Evolutionary conservation across 2,329 filamentous ascomycete species (phyloP), one percentile per base, ranked within the genome.

Genomic region (Colletotrichum aenigma): DNA sequence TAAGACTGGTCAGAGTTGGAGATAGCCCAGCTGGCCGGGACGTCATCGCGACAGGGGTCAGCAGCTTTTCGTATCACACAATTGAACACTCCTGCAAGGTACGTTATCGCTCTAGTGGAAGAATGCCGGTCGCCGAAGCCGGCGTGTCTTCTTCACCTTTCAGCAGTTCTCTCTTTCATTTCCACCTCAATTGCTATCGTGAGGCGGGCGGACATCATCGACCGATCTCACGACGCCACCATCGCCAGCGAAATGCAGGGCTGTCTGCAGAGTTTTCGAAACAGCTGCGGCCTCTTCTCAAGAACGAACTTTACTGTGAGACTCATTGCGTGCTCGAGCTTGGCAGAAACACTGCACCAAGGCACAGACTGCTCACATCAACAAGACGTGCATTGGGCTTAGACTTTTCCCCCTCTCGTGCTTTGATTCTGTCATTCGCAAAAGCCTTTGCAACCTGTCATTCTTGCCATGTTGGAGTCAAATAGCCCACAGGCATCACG

Each of bases 1-100:
- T 75, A 75, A 75, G 73, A 64, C n/a, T 24, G 43, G 43, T 36
- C 43, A 21, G 48, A 18, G 58, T 64, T 68, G 58, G 67, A 70
- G 67, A 52, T 70, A 64, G 67, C 56, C 13, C 67, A 32, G 18
- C 12, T 26, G 28, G 24, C 32, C 24, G 24, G 55, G 21, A 58
- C 66, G 55, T 69, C 66, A 61, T 61, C 32, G 32, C 8, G 66
- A 69, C 66, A 69, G 66, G 66, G 66, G 26, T 69, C 48, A 21
- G 13, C 30, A 56, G 48, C 7, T 24, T 48, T 16, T 32, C 26
- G 66, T 68, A 58, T 68, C 52, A n/a, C n/a, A n/a, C n/a, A 36
- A 18, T 68, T 9, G 66, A 58, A 21, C 15, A 30, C 9, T 15
- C 12, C 32, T 58, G 28, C 36, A 16, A 69, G 34, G 32, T 21